phyloP scores from a whole-genome alignment of 108 stramenopile species.

The Schizochytrium sp. region DNA sequence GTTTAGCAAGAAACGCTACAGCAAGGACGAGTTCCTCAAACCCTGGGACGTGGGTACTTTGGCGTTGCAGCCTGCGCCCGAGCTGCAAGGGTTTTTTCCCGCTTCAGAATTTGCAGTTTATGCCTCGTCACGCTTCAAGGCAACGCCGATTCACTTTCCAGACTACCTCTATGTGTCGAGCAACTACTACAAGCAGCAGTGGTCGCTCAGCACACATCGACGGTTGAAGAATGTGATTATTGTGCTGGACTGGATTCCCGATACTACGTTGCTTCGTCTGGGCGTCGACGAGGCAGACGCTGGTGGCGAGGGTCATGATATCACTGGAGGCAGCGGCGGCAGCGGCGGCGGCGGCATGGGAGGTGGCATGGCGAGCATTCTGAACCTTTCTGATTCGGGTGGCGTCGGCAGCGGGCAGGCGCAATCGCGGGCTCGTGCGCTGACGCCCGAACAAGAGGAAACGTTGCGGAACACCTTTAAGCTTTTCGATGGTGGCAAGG shows the following conservation, averaged over 20 bases:
- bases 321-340: slow-evolving; percentile 31
- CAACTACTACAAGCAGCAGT: slow-evolving; percentile 87
- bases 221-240: slow-evolving; percentile 95
- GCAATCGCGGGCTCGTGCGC: slow-evolving; percentile 46
- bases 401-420: background rate
- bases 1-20: slow-evolving; percentile 73
- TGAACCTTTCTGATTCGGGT: background rate
- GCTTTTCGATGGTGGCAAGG: slow-evolving; percentile 69
- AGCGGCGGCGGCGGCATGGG: slow-evolving; percentile 40
- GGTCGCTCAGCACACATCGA: slow-evolving; percentile 85
- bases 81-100: slow-evolving; percentile 70
- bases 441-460: slow-evolving; percentile 74
- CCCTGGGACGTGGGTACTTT: slow-evolving; percentile 80
- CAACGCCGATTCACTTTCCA: background rate
- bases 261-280: background rate
- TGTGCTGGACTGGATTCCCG: slow-evolving; percentile 75
- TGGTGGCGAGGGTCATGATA: background rate
- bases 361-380: background rate
- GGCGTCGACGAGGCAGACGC: slow-evolving; percentile 16
- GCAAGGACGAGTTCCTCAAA: slow-evolving; percentile 85
- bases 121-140: slow-evolving; percentile 51
- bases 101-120: slow-evolving; percentile 82
- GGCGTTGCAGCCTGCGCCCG: slow-evolving; percentile 43
- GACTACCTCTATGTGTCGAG: slow-evolving; percentile 55
- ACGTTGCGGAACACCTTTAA: slow-evolving; percentile 74